Base-by-base conservation (phyloP, 768 basidiomycete genomes). In the Phaeotremella skinneri region DNA sequence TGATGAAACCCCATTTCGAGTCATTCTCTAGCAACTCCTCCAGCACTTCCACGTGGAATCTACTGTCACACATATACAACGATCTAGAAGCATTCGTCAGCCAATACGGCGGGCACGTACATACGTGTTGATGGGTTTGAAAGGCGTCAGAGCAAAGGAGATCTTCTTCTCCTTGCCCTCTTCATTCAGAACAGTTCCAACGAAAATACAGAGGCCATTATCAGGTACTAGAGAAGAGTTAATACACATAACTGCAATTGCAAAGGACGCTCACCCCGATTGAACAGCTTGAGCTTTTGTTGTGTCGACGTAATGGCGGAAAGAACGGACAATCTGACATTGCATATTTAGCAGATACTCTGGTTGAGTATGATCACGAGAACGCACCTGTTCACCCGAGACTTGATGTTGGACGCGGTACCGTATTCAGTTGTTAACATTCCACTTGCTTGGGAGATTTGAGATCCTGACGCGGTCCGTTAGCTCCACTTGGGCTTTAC, bases 91-190 rank as follows among this genome's bases (percentile, higher is more conserved):
- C 34, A 20, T 43, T 58, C 56, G 52, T 43, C 29, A 25, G 16
- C 4, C 3, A 20, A 49, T 32, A 42, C 17, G 52, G 31, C 26
- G 49, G 7, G 2, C 13, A 52, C 6, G 21, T 13, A 81, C 88
- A 58, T 78, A 93, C 90, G 94, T 97, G 78, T 97, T 98, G 81
- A 98, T 96, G 31, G 94, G 92, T 77, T 97, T 98, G 79, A 96
- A 94, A 6, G 96, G 96, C 76, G 96, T 91, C 64, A 99, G 93
- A 78, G 97, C 94, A 71, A 98, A 97, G 0, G 91, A 92, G 29
- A 94, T 90, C 78, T 98, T 99, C 83, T 98, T 98, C 79, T 98
- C 96, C 79, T 99, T 99, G 58, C 94, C 94, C 79, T 98, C 94
- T 68, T 97, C 92, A 50, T 94, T 99, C 54, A 98, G 80, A 71